Percentiles rank a stretch among this genome's conserved stretches.
Conservation (phyloP, 768 basidiomycete species). For the Cubamyces sp. region DNA sequence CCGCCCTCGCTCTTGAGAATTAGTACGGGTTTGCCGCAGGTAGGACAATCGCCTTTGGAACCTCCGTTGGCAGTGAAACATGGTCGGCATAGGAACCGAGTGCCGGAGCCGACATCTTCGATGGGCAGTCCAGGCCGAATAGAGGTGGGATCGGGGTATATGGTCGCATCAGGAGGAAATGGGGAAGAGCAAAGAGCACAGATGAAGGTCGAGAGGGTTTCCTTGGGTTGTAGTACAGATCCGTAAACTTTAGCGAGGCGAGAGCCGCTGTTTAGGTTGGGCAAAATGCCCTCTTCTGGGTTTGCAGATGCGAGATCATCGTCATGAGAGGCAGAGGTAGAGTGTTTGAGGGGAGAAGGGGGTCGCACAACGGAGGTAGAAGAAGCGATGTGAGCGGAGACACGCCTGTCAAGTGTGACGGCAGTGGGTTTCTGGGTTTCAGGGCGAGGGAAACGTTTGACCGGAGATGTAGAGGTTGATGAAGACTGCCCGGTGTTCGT, state of each 20-base stretch:
- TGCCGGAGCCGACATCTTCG: slow-evolving; percentile 26
- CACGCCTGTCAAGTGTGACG: slow-evolving; percentile 45
- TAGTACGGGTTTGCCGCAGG: slow-evolving; percentile 72
- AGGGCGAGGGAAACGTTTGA: slow-evolving; percentile 57
- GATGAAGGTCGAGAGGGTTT: slow-evolving; percentile 67
- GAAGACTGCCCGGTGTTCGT: slow-evolving; percentile 20
- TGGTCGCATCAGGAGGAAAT: slow-evolving; percentile 83
- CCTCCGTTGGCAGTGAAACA: slow-evolving; percentile 78
- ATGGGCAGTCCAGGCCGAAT: slow-evolving; percentile 29
- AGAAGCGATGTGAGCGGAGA: slow-evolving; percentile 62
- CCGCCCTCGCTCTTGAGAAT: slow-evolving; percentile 77
- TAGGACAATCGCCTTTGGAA: slow-evolving; percentile 72
- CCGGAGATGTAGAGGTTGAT: slow-evolving; percentile 34
- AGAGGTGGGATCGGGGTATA: slow-evolving; percentile 72
- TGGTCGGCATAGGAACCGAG: slow-evolving; percentile 70
- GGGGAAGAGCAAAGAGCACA: slow-evolving; percentile 66
- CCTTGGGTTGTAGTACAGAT: slow-evolving; percentile 79
- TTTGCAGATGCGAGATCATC: slow-evolving; percentile 46
- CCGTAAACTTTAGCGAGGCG: slow-evolving; percentile 83
- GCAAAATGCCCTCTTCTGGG: slow-evolving; percentile 63
- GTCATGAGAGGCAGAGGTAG: slow-evolving; percentile 28
- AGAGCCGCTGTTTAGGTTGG: slow-evolving; percentile 54
- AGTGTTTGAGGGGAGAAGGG: slow-evolving; percentile 59
- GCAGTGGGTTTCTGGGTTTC: slow-evolving; percentile 35
- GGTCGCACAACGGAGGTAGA: slow-evolving; percentile 51